These are phyloP conservation scores for Ophidiomyces ophidiicola DNA, from an alignment of 2,329 filamentous ascomycete genomes.

Conservation along the genomic window DNA sequence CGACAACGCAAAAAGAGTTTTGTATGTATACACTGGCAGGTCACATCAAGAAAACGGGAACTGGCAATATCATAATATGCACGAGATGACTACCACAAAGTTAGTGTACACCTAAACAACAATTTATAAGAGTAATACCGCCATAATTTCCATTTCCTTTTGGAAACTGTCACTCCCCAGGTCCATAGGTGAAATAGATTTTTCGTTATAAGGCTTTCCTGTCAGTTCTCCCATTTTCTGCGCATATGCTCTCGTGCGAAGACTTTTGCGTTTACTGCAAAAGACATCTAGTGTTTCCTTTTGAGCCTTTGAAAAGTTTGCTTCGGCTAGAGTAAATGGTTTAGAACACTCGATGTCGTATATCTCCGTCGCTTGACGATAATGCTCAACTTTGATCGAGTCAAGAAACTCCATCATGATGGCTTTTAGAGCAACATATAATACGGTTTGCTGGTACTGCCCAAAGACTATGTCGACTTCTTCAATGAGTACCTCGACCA, in stretches of 20 bases:
- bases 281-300: slow-evolving; percentile 14
- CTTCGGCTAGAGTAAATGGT: slow-evolving; percentile 43
- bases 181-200: slow-evolving; percentile 19
- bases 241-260: slow-evolving; percentile 14
- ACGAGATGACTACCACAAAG: slow-evolving; percentile 21
- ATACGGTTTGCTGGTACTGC: slow-evolving; percentile 25
- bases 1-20: slow-evolving; percentile 29
- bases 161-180: slow-evolving; percentile 26
- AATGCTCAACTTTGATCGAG: slow-evolving; percentile 28
- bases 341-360: slow-evolving; percentile 44
- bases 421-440: slow-evolving; percentile 25
- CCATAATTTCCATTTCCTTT: slow-evolving; percentile 33
- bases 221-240: slow-evolving; percentile 17
- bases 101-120: slow-evolving; percentile 8
- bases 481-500: slow-evolving; percentile 29
- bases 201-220: slow-evolving; percentile 9
- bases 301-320: slow-evolving; percentile 18
- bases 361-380: slow-evolving; percentile 38
- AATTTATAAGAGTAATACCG: slow-evolving; percentile 19
- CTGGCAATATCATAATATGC: slow-evolving; percentile 33
- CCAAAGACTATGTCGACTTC: slow-evolving; percentile 35
- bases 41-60: slow-evolving; percentile 28
- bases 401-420: slow-evolving; percentile 39
- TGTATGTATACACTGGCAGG: slow-evolving; percentile 28
- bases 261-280: slow-evolving; percentile 14